Base-by-base conservation (phyloP, 257 asterid species). In the Agastache rugosa region DNA sequence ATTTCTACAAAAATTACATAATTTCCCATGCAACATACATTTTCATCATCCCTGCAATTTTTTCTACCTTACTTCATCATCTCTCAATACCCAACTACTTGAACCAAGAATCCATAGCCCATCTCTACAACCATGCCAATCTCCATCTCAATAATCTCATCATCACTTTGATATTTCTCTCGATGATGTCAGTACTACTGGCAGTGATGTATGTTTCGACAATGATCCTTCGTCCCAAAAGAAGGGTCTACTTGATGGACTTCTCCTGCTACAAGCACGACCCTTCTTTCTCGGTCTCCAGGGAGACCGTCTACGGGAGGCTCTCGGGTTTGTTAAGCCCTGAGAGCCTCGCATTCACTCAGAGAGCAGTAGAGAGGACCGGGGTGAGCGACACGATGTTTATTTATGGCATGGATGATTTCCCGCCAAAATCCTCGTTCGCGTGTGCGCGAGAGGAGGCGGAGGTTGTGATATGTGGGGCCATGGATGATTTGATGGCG, bases 391-490 rank as follows among this genome's bases (percentile, higher is more conserved):
- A 72, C 0, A 14, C 19, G 0, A 14, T 34, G 1, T 72, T 35
- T 12, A 8, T 41, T 0, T 66, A 78, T 9, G 75, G 74, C 8
- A 0, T 8, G 20, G 4, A 51, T 0, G 56, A 73, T 5, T 78
- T 78, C 63, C 82, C 82, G 6, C 78, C 76, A 5, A 22, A 73
- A 29, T 78, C 68, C 7, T 0, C 68, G 6, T 73, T 83, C 75
- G 62, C 41, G 1, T 69, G 79, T 14, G 85, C 67, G 2, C 41
- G 82, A 37, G 77, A 48, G 34, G 87, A 83, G 62, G 83, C 85
- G 35, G 83, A 80, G 75, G 66, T 66, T 15, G 87, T 83, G 2
- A 72, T 83, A 16, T 71, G 70, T 7, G 87, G 85, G 3, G 85
- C 87, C 2, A 81, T 83, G 2, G 87, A 74, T 20, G 78, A 78